Evolutionary conservation across 495 filamentous ascomycete species (phyloP), one percentile per base, ranked within the genome.

Genomic region (Aspergillus homomorphus): DNA sequence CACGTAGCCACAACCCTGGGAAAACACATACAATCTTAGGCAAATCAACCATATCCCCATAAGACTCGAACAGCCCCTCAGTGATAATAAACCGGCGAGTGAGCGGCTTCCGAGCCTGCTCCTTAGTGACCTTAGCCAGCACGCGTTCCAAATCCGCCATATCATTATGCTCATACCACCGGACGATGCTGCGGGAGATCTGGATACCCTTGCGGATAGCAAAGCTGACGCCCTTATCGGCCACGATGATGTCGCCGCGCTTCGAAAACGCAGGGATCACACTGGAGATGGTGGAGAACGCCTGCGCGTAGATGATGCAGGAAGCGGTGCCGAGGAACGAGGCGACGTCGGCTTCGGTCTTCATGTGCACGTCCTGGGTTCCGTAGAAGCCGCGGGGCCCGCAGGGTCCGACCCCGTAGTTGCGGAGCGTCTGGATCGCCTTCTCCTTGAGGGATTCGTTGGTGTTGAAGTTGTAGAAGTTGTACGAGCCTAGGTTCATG

Each of bases 351-450:
- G 89, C 87, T 72, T 99, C 95, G 2, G 89, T 90, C 77, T 93
- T 91, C 84, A 97, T 91, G 72, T 99, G 95, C 19, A 99, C 92
- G 75, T 99, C 94, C 69, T 99, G 95, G 22, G 90, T 98, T 53
- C 92, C 94, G 76, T 99, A 99, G 76, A 99, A 99, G 38, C 93
- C 91, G 15, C 94, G 93, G 2, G 94, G 94, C 33, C 92, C 92
- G 73, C 94, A 99, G 52, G 94, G 92, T 20, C 94, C 94, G 38
- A 98, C 95, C 44, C 94, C 94, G 65, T 99, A 98, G 58, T 87
- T 93, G 51, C 93, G 89, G 22, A 99, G 82, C 6, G 92, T 94
- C 67, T 91, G 87, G 60, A 98, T 90, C 0, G 92, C 94, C 68
- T 95, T 92, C 54, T 96, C 91, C 68, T 96, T 97, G 63, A 99